A percentile compares a stretch with the other conserved stretches of the same genome.
Evolutionary conservation across 306 rosid genomes (phyloP).

Genomic region (Boehmeria nivea): DNA sequence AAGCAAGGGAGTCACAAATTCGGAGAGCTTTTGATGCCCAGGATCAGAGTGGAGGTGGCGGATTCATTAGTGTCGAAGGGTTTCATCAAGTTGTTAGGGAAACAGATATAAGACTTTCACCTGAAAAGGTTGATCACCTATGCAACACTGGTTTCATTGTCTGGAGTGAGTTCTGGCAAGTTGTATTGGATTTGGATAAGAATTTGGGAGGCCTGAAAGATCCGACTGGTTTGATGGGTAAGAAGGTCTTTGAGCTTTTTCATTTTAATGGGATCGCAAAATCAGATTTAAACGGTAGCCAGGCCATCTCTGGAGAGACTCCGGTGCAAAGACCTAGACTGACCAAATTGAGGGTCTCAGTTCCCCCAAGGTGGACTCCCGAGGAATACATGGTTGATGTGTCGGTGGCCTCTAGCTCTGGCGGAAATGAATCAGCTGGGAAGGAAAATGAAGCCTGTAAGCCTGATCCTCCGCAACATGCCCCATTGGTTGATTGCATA

Average conservation of each 20-base stretch:
- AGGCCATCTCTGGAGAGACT: conserved; percentile 50
- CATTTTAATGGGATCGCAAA: conserved; percentile 98
- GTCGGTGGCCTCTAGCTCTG: conserved; percentile 48
- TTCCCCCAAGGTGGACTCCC: conserved; percentile 97
- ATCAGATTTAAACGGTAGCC: conserved; percentile 80
- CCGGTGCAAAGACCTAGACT: conserved; percentile 87
- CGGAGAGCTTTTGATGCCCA: conserved; percentile 88
- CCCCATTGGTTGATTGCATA: conserved; percentile 94
- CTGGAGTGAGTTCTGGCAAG: conserved; percentile 99
- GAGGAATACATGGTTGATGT: conserved; percentile 93
- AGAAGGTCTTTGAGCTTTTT: conserved; percentile 80
- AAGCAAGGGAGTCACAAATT: conserved; percentile 81
- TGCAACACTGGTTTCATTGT: conserved; percentile 77
- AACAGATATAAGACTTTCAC: conserved; percentile 55
- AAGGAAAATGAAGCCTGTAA: conserved; percentile 55
- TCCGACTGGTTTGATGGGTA: conserved; percentile 93
- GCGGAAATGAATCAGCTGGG: conserved; percentile 46
- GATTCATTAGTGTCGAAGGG: conserved; percentile 90
- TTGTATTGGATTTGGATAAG: conserved; percentile 78
- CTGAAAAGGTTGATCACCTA: conserved; percentile 70
- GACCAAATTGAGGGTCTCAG: conserved; percentile 79
- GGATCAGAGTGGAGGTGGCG: conserved; percentile 98
- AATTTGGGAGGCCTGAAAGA: conserved; percentile 90
- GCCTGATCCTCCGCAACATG: conserved; percentile 83
- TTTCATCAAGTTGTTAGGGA: conserved; percentile 76